Evolutionary conservation across 2,329 filamentous ascomycete genomes (phyloP).

Genomic region (Monascus ruber): DNA sequence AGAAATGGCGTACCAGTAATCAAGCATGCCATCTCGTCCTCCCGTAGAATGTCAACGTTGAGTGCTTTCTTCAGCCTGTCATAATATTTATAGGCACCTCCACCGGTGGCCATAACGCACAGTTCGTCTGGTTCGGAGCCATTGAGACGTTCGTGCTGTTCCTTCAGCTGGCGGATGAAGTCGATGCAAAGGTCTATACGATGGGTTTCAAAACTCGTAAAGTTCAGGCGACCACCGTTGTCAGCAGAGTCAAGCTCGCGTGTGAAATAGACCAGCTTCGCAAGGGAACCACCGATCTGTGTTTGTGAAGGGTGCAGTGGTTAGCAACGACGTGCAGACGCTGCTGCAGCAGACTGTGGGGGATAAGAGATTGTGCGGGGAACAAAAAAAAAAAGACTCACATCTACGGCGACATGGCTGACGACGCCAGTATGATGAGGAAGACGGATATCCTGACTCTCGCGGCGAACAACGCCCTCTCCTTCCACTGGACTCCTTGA

Average conservation of each 20-base stretch:
- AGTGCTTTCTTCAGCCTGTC: constrained; percentile 75
- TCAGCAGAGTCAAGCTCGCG: constrained; percentile 69
- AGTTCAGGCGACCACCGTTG: constrained; percentile 82
- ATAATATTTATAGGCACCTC: constrained; percentile 94
- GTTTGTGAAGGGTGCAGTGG: neutral
- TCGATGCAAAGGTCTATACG: constrained; percentile 86
- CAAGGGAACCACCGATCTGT: constrained; percentile 88
- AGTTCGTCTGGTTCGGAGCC: constrained; percentile 58
- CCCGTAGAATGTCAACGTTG: constrained; percentile 75
- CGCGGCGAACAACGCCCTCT: constrained; percentile 52
- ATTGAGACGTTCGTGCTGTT: constrained; percentile 67
- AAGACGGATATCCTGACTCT: constrained; percentile 87
- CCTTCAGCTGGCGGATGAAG: constrained; percentile 77
- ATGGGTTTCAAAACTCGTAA: constrained; percentile 92
- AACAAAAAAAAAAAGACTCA: constrained; percentile 38
- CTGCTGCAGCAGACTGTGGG: constrained; percentile 14
- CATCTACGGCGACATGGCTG: constrained; percentile 93
- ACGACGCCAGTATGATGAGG: constrained; percentile 92
- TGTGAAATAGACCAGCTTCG: constrained; percentile 95
- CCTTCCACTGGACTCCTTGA: constrained; percentile 39
- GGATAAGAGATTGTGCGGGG: constrained; percentile 16
- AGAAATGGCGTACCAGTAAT: constrained; percentile 63
- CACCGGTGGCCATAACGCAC: constrained; percentile 90
- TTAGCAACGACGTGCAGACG: no score
- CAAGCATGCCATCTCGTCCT: constrained; percentile 98